Percentiles rank a stretch among this genome's conserved stretches.
phyloP scores from a whole-genome alignment of 148 eudicot species.

The Mesembryanthemum crystallinum region DNA sequence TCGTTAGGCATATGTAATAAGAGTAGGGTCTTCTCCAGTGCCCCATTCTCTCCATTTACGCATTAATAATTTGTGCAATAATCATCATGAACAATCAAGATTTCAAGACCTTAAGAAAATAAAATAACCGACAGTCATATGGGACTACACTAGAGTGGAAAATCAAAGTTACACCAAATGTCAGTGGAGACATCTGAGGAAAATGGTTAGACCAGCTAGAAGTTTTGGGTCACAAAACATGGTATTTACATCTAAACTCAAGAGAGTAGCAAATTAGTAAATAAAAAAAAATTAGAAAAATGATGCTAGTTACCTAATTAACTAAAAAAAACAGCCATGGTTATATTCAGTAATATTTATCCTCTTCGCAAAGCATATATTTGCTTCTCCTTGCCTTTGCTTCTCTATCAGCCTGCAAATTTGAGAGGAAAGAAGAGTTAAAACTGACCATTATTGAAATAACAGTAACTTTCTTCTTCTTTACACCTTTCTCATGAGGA shows the following conservation, averaged over 20 bases:
- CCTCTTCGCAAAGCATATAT: conserved; percentile 42
- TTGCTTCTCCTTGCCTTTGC: conserved; percentile 44
- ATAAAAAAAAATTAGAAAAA: neutral
- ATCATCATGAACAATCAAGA: too few relatives aligned
- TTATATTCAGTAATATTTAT: conserved; percentile 21
- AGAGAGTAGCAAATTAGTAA: neutral
- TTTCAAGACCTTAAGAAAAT: too few relatives aligned
- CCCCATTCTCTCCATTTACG: too few relatives aligned
- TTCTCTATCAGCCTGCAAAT: conserved; percentile 49
- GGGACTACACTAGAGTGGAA: neutral
- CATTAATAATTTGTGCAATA: too few relatives aligned
- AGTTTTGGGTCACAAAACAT: neutral
- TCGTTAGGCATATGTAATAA: too few relatives aligned
- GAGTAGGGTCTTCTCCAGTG: too few relatives aligned
- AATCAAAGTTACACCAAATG: neutral
- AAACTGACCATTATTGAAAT: too few relatives aligned
- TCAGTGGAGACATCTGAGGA: neutral
- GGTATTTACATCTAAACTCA: conserved; percentile 21
- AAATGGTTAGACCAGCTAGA: neutral
- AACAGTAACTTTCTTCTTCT: too few relatives aligned
- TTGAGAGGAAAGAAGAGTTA: too few relatives aligned
- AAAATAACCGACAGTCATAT: too few relatives aligned
- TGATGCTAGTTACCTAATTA: neutral
- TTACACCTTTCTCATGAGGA: too few relatives aligned
- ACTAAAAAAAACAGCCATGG: neutral